Conservation (phyloP, 441 rosid genomes). For the Aleurites moluccanus region DNA sequence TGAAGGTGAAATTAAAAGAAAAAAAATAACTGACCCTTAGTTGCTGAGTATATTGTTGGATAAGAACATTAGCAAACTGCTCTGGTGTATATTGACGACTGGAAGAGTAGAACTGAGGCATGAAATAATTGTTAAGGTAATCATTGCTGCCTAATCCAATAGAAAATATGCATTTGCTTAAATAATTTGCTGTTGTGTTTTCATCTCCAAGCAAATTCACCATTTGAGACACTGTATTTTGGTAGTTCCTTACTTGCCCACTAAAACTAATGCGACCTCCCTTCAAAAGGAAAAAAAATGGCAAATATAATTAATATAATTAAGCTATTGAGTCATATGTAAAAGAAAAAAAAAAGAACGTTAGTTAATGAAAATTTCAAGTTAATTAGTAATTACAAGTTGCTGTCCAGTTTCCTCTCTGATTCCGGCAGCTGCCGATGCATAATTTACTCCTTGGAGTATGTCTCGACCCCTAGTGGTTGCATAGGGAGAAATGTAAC, state of each 20-base stretch:
- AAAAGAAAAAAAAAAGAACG: too few species aligned
- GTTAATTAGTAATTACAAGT: constrained; percentile 47
- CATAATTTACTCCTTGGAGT: constrained; percentile 72
- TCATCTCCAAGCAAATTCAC: constrained; percentile 64
- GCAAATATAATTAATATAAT: too few species aligned
- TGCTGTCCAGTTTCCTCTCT: constrained; percentile 84
- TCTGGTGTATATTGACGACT: constrained; percentile 54
- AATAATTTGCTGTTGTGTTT: constrained; percentile 48
- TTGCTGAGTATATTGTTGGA: constrained; percentile 55
- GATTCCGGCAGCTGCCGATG: constrained; percentile 94
- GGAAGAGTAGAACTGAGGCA: constrained; percentile 65
- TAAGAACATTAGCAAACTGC: constrained; percentile 52
- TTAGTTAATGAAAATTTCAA: background rate
- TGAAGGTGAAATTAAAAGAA: background rate
- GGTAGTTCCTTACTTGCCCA: constrained; percentile 76
- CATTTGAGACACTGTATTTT: constrained; percentile 54
- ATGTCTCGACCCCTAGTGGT: constrained; percentile 56
- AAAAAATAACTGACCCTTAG: constrained; percentile 43
- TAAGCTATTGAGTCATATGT: too few species aligned
- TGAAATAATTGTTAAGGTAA: constrained; percentile 88
- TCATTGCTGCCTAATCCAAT: constrained; percentile 88
- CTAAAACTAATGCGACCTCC: constrained; percentile 73
- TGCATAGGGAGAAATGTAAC: constrained; percentile 61
- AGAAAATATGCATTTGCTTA: constrained; percentile 67
- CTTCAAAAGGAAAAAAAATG: constrained; percentile 25